These are phyloP conservation scores for Fusarium sp. DNA, from an alignment of 2,329 filamentous ascomycete species.

Conservation along the genomic window DNA sequence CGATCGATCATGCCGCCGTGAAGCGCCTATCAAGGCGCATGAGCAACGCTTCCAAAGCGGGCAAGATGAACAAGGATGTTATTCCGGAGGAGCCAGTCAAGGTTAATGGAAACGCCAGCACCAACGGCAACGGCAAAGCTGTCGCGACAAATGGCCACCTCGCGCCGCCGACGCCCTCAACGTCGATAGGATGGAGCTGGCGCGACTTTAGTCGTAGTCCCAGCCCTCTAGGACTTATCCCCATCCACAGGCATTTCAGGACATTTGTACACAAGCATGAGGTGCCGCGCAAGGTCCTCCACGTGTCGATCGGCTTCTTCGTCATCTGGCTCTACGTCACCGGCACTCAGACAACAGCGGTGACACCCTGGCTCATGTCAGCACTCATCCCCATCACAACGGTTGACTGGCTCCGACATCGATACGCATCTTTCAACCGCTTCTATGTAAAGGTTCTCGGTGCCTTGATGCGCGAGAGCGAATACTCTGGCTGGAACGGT, in stretches of 20 bases:
- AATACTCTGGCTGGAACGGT: constrained; percentile 93
- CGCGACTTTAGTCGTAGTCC: constrained; percentile 89
- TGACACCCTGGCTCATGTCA: constrained; percentile 84
- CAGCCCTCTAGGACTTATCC: constrained; percentile 90
- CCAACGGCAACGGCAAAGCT: constrained; percentile 48
- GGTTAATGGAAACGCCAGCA: constrained; percentile 46
- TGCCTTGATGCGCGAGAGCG: constrained; percentile 95
- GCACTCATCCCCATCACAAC: constrained; percentile 84
- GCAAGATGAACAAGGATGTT: constrained; percentile 38
- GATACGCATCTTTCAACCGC: constrained; percentile 80
- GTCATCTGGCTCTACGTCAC: constrained; percentile 84
- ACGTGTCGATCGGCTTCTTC: constrained; percentile 96
- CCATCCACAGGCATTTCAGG: constrained; percentile 91
- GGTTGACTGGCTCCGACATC: constrained; percentile 83
- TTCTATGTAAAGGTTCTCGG: constrained; percentile 86
- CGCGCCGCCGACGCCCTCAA: constrained; percentile 69
- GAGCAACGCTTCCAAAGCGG: constrained; percentile 45
- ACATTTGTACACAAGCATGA: constrained; percentile 96
- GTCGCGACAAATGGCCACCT: constrained; percentile 68
- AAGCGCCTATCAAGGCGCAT: constrained; percentile 62
- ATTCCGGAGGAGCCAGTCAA: constrained; percentile 37
- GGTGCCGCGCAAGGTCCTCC: constrained; percentile 89
- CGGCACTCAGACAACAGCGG: constrained; percentile 76
- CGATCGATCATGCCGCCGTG: constrained; percentile 62
- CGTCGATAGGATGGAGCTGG: constrained; percentile 74